A percentile compares a stretch with the other conserved stretches of the same genome.
Conservation (phyloP, 306 rosid genomes). For the Carpinus viminea region DNA sequence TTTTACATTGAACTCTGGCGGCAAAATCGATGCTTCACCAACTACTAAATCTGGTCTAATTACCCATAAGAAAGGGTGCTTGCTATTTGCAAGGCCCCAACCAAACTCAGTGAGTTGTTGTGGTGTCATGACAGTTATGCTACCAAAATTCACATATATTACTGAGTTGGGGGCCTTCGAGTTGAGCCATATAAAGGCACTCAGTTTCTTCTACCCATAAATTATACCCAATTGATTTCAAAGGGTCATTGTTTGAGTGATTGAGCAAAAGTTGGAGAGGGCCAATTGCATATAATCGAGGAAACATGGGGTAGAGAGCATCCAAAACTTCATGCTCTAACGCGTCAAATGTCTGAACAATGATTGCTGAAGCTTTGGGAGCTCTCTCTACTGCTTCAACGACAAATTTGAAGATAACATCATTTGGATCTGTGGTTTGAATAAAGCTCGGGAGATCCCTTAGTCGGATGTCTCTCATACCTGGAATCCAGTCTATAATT, state of each 20-base stretch:
- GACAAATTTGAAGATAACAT: background rate
- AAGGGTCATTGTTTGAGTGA: background rate
- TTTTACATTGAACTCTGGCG: background rate
- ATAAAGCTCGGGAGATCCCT: slow-evolving; percentile 10
- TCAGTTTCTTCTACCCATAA: slow-evolving; percentile 19
- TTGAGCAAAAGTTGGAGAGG: slow-evolving; percentile 6
- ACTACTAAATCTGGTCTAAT: slow-evolving; percentile 16
- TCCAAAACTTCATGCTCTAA: slow-evolving; percentile 17
- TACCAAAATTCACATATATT: slow-evolving; percentile 21
- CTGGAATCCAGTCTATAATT: slow-evolving; percentile 24
- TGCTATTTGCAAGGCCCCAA: slow-evolving; percentile 23
- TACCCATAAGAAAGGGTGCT: slow-evolving; percentile 16
- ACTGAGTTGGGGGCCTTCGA: slow-evolving; percentile 5
- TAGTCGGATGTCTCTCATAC: background rate
- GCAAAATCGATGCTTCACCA: background rate
- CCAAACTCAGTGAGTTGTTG: slow-evolving; percentile 16
- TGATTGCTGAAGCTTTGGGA: background rate
- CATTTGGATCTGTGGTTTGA: background rate
- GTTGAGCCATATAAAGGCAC: slow-evolving; percentile 20
- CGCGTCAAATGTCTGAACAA: slow-evolving; percentile 14
- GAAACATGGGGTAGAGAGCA: slow-evolving; percentile 9
- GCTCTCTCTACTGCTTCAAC: background rate
- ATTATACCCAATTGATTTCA: slow-evolving; percentile 3
- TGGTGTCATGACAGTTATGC: background rate
- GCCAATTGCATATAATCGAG: slow-evolving; percentile 11